Evolutionary conservation across 2,329 filamentous ascomycete species (phyloP).

Genomic region (Xylariales sp.): DNA sequence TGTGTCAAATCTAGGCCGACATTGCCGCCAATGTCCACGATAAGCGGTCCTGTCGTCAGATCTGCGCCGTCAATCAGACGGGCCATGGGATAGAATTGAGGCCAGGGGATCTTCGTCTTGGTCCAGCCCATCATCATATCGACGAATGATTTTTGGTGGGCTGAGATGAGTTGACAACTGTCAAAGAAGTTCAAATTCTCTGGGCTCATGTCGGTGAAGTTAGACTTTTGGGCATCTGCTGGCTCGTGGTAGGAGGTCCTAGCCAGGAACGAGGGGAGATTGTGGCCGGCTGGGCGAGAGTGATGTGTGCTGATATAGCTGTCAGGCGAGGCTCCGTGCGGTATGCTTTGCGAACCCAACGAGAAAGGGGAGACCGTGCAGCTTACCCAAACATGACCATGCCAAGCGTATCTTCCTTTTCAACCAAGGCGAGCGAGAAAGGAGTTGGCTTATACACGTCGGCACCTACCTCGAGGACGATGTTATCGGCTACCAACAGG

Average conservation of each 20-base stretch:
- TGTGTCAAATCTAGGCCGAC: neutral
- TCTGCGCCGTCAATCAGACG: neutral
- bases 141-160: neutral
- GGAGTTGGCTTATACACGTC: neutral
- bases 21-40: neutral
- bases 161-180: neutral
- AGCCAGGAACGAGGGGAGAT: neutral
- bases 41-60: neutral
- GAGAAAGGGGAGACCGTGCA: no score
- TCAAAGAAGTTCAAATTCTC: neutral
- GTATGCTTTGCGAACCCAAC: no score
- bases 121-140: neutral
- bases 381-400: no score
- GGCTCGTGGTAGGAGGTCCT: neutral
- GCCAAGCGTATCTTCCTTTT: neutral
- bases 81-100: neutral
- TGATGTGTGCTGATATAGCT: no score
- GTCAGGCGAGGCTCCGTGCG: no score
- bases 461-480: neutral
- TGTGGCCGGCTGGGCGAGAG: neutral
- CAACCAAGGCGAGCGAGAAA: neutral
- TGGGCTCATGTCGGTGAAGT: neutral
- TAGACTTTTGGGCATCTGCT: neutral
- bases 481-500: neutral
- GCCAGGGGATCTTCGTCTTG: neutral